Conservation (phyloP, 331 rosid genomes). For the Malus hybrid region DNA sequence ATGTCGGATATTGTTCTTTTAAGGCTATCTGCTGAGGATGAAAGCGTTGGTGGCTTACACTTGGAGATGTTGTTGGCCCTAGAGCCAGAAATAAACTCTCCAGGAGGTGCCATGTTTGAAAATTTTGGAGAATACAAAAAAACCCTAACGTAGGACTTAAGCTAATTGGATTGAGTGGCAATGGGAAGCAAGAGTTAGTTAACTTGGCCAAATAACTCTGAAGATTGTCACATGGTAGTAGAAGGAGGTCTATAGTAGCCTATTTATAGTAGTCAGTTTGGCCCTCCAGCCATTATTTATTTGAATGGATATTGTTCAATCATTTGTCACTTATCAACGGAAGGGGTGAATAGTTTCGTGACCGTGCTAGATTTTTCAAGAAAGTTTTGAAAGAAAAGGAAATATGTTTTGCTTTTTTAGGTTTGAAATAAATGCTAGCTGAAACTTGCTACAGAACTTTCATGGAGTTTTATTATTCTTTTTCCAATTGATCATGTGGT, state of each 20-base stretch:
- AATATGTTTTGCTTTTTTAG: constrained; percentile 22
- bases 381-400: constrained; percentile 26
- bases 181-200: neutral
- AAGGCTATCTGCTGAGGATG: constrained; percentile 37
- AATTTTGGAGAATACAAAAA: neutral
- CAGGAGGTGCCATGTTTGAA: constrained; percentile 64
- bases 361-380: constrained; percentile 43
- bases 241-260: neutral
- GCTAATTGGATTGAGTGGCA: neutral
- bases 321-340: constrained; percentile 36
- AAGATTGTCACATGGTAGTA: neutral
- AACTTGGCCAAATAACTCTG: neutral
- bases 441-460: neutral
- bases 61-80: constrained; percentile 29
- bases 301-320: constrained; percentile 46
- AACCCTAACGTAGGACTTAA: neutral
- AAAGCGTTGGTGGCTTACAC: constrained; percentile 33
- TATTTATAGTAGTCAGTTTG: constrained; percentile 41
- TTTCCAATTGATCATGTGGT: neutral
- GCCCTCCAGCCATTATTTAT: constrained; percentile 2
- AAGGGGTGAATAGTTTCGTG: constrained; percentile 38
- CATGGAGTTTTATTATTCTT: too few species aligned
- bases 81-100: constrained; percentile 36
- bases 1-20: constrained; percentile 81
- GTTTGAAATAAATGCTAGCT: constrained; percentile 16